A percentile compares a stretch with the other conserved stretches of the same genome.
phyloP scores from a whole-genome alignment of 148 eudicot genomes.

The Silene uniflora region DNA sequence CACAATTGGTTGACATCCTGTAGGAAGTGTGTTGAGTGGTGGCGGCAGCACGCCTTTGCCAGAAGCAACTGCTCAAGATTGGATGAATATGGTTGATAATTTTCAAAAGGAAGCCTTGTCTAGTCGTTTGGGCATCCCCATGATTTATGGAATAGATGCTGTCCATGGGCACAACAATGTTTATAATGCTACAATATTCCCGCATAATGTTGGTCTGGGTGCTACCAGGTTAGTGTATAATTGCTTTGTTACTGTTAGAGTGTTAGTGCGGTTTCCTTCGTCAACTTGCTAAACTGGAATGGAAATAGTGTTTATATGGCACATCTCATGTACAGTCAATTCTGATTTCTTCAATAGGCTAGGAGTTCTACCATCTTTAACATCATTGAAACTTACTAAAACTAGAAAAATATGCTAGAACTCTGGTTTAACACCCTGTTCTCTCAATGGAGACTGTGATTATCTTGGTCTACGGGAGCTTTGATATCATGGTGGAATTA shows the following conservation, averaged over 20 bases:
- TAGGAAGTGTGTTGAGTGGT: constrained; percentile 79
- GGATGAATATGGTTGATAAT: constrained; percentile 69
- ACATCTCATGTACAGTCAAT: not conserved
- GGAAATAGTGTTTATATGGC: not conserved
- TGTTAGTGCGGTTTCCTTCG: not conserved
- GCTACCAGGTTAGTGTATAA: constrained; percentile 51
- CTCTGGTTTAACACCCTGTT: not conserved
- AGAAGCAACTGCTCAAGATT: constrained; percentile 55
- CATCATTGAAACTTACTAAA: not conserved
- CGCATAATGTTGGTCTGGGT: constrained; percentile 75
- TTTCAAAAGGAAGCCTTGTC: constrained; percentile 62
- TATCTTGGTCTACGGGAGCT: too few relatives aligned
- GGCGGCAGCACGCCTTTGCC: constrained; percentile 74
- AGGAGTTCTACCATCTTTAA: not conserved
- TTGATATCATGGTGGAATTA: not conserved
- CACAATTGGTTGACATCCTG: constrained; percentile 18
- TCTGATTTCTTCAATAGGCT: not conserved
- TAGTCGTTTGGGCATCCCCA: constrained; percentile 72
- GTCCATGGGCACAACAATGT: constrained; percentile 82
- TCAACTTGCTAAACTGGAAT: not conserved
- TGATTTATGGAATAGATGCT: constrained; percentile 82
- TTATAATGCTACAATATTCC: constrained; percentile 71
- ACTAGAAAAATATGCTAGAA: not conserved
- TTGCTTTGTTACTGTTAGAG: not conserved
- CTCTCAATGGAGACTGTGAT: too few relatives aligned